phyloP scores from a whole-genome alignment of 2,329 filamentous ascomycete genomes.

The Colletotrichum nymphaeae region DNA sequence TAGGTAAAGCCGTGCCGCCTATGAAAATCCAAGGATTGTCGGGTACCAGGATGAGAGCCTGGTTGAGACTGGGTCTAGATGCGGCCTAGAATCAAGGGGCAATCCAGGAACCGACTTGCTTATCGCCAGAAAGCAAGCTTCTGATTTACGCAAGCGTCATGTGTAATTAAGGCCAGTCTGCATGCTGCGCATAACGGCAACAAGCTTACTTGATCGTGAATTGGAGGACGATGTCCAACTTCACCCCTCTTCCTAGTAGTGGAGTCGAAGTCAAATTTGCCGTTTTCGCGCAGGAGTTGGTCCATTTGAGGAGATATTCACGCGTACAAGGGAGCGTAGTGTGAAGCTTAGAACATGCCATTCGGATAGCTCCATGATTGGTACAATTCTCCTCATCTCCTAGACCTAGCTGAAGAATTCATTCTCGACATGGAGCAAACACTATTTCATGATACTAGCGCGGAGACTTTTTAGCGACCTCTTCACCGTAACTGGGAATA shows the following conservation, averaged over 20 bases:
- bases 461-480: no score
- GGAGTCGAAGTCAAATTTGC: background rate
- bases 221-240: background rate
- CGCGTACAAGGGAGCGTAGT: background rate
- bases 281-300: background rate
- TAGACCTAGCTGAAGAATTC: background rate
- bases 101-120: background rate
- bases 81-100: background rate
- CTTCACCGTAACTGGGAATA: background rate
- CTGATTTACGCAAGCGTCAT: constrained; percentile 3
- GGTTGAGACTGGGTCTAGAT: background rate
- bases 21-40: background rate
- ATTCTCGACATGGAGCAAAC: no score
- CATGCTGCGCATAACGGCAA: background rate
- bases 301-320: background rate
- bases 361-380: background rate
- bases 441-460: no score
- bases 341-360: background rate
- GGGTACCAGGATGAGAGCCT: background rate
- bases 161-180: background rate
- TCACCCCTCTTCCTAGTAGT: background rate
- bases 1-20: background rate
- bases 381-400: no score
- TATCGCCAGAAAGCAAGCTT: background rate
- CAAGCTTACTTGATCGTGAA: background rate